Evolutionary conservation across 768 basidiomycete species (phyloP).

Genomic region (Crassisporium funariophilum): DNA sequence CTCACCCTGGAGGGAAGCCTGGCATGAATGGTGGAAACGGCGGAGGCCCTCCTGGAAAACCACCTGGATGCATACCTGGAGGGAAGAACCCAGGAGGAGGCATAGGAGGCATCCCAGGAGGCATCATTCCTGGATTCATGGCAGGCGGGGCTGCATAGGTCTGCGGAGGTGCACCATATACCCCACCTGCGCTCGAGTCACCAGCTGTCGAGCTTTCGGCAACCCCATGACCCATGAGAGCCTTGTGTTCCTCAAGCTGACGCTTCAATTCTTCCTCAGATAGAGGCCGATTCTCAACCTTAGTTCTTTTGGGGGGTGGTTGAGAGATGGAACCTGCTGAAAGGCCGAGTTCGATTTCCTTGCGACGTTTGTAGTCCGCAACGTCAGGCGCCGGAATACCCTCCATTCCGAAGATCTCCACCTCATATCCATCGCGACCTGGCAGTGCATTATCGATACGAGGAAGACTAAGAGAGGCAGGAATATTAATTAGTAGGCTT

Average conservation of each 20-base stretch:
- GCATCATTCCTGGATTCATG: conserved; percentile 33
- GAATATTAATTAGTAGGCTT: conserved; percentile 1
- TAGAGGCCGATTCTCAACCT: conserved; percentile 74
- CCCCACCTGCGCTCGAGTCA: conserved; percentile 44
- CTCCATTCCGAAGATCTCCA: conserved; percentile 99
- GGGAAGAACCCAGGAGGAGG: conserved; percentile 34
- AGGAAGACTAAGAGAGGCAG: conserved; percentile 51
- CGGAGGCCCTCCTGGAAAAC: conserved; percentile 46
- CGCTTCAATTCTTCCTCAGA: conserved; percentile 83
- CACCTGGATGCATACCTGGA: conserved; percentile 40
- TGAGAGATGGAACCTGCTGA: conserved; percentile 80
- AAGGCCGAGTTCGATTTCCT: conserved; percentile 91
- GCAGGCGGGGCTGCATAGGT: conserved; percentile 59
- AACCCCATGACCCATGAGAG: conserved; percentile 71
- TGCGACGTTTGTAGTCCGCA: conserved; percentile 93
- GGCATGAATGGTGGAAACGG: conserved; percentile 58
- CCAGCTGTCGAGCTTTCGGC: conserved; percentile 32
- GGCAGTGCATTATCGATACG: conserved; percentile 97
- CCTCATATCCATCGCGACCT: conserved; percentile 95
- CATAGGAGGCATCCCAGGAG: conserved; percentile 33
- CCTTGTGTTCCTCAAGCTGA: conserved; percentile 87
- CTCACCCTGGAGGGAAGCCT: conserved; percentile 61
- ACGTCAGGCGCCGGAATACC: conserved; percentile 94
- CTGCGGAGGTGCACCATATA: conserved; percentile 69
- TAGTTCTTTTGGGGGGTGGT: conserved; percentile 79